Percentiles rank a stretch among this genome's conserved stretches.
These are phyloP conservation scores for Neopestalotiopsis sp. DNA, from an alignment of 2,329 filamentous ascomycete genomes.

Conservation along the genomic window DNA sequence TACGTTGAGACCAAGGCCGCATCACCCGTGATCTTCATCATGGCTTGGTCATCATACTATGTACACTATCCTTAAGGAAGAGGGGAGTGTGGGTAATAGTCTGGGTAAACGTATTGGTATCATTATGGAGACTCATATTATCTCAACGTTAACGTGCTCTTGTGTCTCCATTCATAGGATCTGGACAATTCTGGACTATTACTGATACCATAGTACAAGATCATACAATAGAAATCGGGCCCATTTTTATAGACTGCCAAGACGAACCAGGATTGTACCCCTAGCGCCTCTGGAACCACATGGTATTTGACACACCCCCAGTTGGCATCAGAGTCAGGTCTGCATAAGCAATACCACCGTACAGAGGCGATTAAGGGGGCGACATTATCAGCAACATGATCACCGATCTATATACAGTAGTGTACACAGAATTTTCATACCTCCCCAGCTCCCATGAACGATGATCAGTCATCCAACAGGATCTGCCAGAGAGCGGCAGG, in stretches of 20 bases:
- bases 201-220: background rate
- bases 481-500: background rate
- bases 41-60: too few species aligned
- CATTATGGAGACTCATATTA: background rate
- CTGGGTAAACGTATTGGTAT: background rate
- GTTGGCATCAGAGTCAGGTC: background rate
- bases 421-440: background rate
- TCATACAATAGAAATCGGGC: background rate
- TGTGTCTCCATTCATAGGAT: background rate
- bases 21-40: background rate
- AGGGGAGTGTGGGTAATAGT: background rate
- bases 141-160: background rate
- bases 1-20: background rate
- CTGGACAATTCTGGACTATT: slow-evolving; percentile 1
- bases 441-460: background rate
- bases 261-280: background rate
- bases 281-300: background rate
- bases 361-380: background rate
- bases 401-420: background rate
- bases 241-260: background rate
- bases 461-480: background rate
- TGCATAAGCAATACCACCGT: background rate
- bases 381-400: background rate
- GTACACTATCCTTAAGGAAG: too few species aligned
- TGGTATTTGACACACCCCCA: background rate